These are phyloP conservation scores for Prinsepia uniflora DNA, from an alignment of 306 rosid genomes.

Conservation along the genomic window DNA sequence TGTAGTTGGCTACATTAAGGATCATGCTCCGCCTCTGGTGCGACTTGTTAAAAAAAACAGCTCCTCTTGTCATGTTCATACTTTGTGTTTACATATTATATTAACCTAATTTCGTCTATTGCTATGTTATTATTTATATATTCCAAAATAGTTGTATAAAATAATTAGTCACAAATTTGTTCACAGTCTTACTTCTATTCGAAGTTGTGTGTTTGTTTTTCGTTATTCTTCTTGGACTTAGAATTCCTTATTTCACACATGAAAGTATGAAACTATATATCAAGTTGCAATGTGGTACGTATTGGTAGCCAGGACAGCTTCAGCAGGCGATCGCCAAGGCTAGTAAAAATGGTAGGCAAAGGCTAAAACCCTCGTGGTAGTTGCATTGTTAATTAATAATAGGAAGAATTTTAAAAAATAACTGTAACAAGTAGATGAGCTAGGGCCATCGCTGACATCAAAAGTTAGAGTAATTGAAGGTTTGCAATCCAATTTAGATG, in stretches of 20 bases:
- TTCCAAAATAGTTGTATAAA: no score
- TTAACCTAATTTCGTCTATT: background rate
- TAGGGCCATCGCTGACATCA: slow-evolving; percentile 22
- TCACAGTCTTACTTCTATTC: no score
- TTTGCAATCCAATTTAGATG: background rate
- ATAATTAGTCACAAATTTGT: no score
- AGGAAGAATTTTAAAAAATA: background rate
- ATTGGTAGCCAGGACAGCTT: background rate
- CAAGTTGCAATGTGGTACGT: no score
- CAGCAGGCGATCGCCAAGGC: background rate
- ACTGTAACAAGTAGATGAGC: slow-evolving; percentile 25
- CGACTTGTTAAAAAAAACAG: slow-evolving; percentile 18
- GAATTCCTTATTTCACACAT: no score
- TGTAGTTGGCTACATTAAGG: slow-evolving; percentile 9
- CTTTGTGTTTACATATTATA: background rate
- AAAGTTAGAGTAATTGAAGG: slow-evolving; percentile 9
- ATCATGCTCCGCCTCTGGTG: no score
- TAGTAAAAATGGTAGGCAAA: background rate
- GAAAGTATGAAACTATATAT: no score
- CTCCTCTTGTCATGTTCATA: background rate
- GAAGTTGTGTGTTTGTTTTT: no score
- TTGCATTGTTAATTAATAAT: slow-evolving; percentile 13
- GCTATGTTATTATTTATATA: background rate
- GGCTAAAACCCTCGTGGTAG: slow-evolving; percentile 22
- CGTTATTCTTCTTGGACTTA: no score